Evolutionary conservation across 352 stramenopile genomes (phyloP), one percentile per base, ranked within the genome.

Genomic region (Pythium scleroteichum): DNA sequence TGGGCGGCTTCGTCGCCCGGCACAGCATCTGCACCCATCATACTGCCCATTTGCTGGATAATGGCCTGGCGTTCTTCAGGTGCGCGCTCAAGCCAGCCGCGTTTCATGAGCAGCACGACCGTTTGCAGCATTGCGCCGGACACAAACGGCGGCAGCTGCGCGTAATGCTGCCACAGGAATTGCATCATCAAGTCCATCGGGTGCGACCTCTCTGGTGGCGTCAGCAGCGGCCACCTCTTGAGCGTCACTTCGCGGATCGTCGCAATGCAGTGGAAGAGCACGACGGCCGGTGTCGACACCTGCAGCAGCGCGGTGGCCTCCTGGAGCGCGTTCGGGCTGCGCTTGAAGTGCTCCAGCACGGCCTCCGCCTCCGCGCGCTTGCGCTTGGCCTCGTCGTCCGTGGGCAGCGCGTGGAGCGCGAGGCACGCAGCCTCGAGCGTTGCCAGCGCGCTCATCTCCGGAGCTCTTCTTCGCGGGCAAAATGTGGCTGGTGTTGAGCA

Each of bases 241-340:
- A 95, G 69, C 22, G 79, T 89, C 48, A 90, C 79, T 54, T 93
- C 85, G 45, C 82, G 81, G 44, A 95, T 70, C 17, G 84, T 86
- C 17, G 78, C 79, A 17, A 95, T 67, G 48, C 84, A 92, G 60
- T 95, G 82, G 68, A 95, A 95, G 52, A 90, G 81, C 50, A 92
- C 83, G 41, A 93, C 69, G 13, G 78, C 59, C 16, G 77, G 74
- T 23, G 60, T 69, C 17, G 78, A 69, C 29, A 62, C 42, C 32
- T 62, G 60, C 38, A 95, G 69, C 35, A 89, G 62, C 32, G 57
- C 56, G 69, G 89, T 85, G 26, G 85, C 67, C 50, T 95, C 84
- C 1, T 49, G 16, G 2, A 90, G 72, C 42, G 83, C 83, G 23
- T 72, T 68, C 2, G 82, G 82, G n/a, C 81, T 92, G 52, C 79